Evolutionary conservation across 2,329 filamentous ascomycete genomes (phyloP).

Genomic region (Lasiodiplodia gonubiensis): DNA sequence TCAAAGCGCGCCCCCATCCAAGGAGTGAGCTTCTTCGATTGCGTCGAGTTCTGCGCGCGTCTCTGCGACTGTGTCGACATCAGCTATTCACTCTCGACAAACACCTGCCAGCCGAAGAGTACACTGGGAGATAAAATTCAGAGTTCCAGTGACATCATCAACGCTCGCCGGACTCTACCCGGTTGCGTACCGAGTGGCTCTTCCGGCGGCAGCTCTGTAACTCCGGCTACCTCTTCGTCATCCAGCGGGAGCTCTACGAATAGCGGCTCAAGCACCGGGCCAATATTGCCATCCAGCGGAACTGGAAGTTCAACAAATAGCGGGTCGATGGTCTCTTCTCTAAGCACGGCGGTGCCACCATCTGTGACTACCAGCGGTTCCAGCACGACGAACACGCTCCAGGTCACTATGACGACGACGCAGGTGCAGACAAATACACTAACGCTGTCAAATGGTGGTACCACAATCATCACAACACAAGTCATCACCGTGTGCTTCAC

Average conservation of each 20-base stretch:
- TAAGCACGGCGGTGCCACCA: neutral
- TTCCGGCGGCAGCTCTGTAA: too few relatives aligned
- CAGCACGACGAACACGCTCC: neutral
- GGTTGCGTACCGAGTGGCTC: neutral
- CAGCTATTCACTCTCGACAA: neutral
- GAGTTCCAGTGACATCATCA: neutral
- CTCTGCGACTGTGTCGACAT: conserved; percentile 8
- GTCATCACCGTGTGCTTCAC: conserved; percentile 18
- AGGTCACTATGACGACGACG: conserved; percentile 13
- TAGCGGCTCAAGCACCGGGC: too few relatives aligned
- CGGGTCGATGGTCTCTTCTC: too few relatives aligned
- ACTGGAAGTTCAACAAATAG: too few relatives aligned
- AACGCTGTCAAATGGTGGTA: conserved; percentile 7
- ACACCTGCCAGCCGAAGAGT: conserved; percentile 5
- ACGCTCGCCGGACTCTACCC: neutral
- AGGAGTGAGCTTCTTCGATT: neutral
- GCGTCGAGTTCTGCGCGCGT: conserved; percentile 14
- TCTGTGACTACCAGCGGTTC: neutral
- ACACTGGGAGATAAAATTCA: neutral
- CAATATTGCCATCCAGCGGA: neutral
- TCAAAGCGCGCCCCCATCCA: conserved; percentile 1
- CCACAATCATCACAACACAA: conserved; percentile 8
- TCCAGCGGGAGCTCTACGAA: too few relatives aligned
- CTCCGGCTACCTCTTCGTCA: too few relatives aligned
- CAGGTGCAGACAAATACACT: neutral